Conservation (phyloP, 169 alveolate species). For the Toxoplasma gondii region DNA sequence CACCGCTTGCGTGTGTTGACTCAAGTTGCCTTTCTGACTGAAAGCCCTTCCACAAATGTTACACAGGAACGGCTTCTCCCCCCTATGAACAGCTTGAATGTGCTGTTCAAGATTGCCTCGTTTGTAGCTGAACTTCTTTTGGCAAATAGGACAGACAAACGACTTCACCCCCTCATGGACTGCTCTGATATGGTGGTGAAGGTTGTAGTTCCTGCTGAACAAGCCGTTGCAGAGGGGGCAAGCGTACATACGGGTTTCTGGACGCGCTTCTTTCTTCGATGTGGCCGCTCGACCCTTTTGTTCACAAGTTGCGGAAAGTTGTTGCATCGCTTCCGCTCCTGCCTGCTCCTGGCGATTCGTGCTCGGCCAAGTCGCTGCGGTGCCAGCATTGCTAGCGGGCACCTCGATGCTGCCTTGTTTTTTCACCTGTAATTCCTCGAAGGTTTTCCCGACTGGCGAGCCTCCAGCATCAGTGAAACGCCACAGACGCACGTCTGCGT, state of each 20-base stretch:
- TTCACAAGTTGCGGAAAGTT: background rate
- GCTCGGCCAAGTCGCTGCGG: background rate
- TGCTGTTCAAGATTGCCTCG: conserved; percentile 34
- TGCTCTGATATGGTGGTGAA: background rate
- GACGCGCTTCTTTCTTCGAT: background rate
- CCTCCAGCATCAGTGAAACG: background rate
- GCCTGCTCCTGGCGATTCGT: background rate
- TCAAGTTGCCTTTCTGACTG: conserved; percentile 16
- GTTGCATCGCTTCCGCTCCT: background rate
- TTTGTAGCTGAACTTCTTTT: conserved; percentile 5
- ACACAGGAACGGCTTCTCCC: conserved; percentile 2
- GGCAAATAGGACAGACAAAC: background rate
- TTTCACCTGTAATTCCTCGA: no score
- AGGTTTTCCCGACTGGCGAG: no score
- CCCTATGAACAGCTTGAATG: conserved; percentile 18
- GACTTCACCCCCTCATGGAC: conserved; percentile 13
- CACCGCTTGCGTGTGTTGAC: conserved; percentile 32
- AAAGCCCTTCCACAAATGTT: conserved; percentile 9
- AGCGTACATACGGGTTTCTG: background rate
- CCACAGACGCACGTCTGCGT: background rate
- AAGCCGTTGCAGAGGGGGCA: background rate
- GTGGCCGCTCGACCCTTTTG: background rate
- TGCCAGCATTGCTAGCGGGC: background rate
- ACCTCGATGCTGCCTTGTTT: background rate
- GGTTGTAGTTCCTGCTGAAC: background rate